Base-by-base conservation (phyloP, 2,329 filamentous ascomycete genomes). In the Neopestalotiopsis clavispora region DNA sequence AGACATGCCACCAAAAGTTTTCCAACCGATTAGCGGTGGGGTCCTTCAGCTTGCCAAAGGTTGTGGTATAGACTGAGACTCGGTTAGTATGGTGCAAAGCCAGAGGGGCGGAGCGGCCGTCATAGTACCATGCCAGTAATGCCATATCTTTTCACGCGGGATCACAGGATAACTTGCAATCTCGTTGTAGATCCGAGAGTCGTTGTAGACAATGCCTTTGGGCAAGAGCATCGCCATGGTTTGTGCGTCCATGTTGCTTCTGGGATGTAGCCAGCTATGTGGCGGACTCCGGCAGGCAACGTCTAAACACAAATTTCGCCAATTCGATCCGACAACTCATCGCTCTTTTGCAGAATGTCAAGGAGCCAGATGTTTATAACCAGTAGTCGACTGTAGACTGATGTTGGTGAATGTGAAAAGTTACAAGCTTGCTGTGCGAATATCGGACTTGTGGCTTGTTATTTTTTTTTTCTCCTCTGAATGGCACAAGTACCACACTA, bases 1-100 rank as follows among this genome's bases (percentile, higher is more conserved):
- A 88, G 67, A 91, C 87, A 74, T 90, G 88, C 85, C 88, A 90
- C 89, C 89, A 91, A 72, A 90, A 90, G 73, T 90, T 88, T 75
- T 91, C 89, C 23, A 90, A 79, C 20, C 89, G 87, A 69, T 85
- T 86, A 34, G 88, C 87, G 3, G 87, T 90, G n/a, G 89, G 89
- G 72, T 91, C 88, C 69, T 85, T 82, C 40, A 90, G 82, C 72
- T 84, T 84, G 73, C 87, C 86, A 71, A 86, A 86, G 17, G 87
- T 90, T 38, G 84, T 88, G 12, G 88, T 89, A 73, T 90, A 91
- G 4, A 89, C 89, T 90, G 71, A 73, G 69, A 72, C 67, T 62
- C 65, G 60, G 66, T 75, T 70, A 71, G 71, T 70, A 57, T 68
- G 20, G 61, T 56, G 63, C 60, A 23, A 32, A 65, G 32, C 66